Conservation (phyloP, 352 stramenopile genomes). For the Phytophthora citricola region DNA sequence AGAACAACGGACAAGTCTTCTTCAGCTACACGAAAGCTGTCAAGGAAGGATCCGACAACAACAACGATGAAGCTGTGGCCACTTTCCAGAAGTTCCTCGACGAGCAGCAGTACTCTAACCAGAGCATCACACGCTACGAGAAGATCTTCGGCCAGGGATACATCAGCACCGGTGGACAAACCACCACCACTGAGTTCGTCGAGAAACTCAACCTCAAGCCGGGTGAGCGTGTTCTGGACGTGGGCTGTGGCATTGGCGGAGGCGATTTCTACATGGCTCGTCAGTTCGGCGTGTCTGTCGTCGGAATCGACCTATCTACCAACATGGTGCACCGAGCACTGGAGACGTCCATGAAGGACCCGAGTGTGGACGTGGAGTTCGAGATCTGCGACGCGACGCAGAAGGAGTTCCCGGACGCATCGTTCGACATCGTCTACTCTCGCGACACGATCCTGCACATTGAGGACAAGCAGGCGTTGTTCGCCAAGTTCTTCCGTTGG, state of each 20-base stretch:
- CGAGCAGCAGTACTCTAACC: slow-evolving; percentile 73
- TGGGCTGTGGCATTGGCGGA: too few relatives aligned
- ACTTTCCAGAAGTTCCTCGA: slow-evolving; percentile 82
- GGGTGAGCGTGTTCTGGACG: slow-evolving; percentile 23
- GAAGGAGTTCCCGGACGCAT: slow-evolving; percentile 61
- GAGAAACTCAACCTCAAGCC: slow-evolving; percentile 66
- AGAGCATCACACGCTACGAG: slow-evolving; percentile 75
- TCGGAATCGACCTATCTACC: slow-evolving; percentile 77
- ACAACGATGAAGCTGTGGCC: slow-evolving; percentile 38
- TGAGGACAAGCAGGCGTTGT: slow-evolving; percentile 62
- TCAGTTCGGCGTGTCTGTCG: slow-evolving; percentile 82
- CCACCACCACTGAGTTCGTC: slow-evolving; percentile 76
- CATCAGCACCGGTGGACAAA: slow-evolving; percentile 70
- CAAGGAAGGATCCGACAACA: slow-evolving; percentile 42
- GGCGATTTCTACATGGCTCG: slow-evolving; percentile 58
- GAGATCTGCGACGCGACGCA: slow-evolving; percentile 76
- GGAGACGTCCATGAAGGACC: slow-evolving; percentile 63
- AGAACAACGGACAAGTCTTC: slow-evolving; percentile 84
- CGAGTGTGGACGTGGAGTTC: slow-evolving; percentile 64
- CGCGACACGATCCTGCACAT: slow-evolving; percentile 84
- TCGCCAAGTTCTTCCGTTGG: slow-evolving; percentile 72
- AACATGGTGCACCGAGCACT: slow-evolving; percentile 81
- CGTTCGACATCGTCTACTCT: slow-evolving; percentile 81
- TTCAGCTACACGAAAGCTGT: slow-evolving; percentile 72
- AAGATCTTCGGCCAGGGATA: slow-evolving; percentile 83